Percentiles rank a stretch among this genome's conserved stretches.
These are phyloP conservation scores for Beta vulgaris DNA, from an alignment of 148 eudicot genomes.

Conservation along the genomic window DNA sequence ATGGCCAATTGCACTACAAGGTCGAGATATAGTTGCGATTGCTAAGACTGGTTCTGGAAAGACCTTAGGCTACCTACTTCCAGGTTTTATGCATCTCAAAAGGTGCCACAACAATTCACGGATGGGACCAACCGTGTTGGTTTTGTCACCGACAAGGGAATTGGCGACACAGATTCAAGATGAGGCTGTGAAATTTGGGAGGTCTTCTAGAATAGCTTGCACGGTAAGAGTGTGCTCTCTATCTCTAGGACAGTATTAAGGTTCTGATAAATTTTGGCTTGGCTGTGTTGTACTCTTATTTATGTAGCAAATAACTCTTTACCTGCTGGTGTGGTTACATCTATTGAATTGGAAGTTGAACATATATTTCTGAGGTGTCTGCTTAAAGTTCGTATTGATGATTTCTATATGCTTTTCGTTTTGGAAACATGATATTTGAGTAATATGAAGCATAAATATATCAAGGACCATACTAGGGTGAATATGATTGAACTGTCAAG, in stretches of 20 bases:
- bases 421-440: not conserved
- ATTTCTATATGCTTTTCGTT: not conserved
- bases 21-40: conserved; percentile 80
- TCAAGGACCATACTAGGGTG: not conserved
- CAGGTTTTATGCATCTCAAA: conserved; percentile 79
- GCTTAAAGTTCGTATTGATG: not conserved
- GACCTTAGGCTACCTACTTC: conserved; percentile 83
- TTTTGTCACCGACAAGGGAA: conserved; percentile 90
- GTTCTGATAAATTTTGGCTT: not conserved
- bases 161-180: conserved; percentile 93
- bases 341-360: not conserved
- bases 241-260: not conserved
- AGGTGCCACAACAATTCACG: conserved; percentile 55
- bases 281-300: too few species aligned
- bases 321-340: not conserved
- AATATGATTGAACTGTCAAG: not conserved
- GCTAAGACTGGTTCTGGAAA: conserved; percentile 94
- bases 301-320: too few species aligned
- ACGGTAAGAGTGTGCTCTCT: conserved; percentile 38
- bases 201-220: conserved; percentile 64
- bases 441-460: not conserved
- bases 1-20: conserved; percentile 85
- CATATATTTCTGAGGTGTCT: not conserved
- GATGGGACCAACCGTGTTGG: conserved; percentile 91
- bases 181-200: conserved; percentile 89